Base-by-base conservation (phyloP, 306 rosid genomes). In the Abrus pulchellus region DNA sequence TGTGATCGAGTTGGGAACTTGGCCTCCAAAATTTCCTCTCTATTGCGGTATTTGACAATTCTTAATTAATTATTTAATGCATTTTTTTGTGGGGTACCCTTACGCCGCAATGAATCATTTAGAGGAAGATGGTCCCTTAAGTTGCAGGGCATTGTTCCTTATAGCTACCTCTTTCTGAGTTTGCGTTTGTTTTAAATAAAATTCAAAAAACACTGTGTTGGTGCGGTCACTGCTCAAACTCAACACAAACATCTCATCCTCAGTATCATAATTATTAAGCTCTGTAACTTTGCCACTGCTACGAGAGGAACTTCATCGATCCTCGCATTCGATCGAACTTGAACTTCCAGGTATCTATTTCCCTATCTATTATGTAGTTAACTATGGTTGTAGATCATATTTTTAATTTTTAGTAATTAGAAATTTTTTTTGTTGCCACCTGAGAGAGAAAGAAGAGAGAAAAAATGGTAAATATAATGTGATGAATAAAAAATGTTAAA, bases 31-130 rank as follows among this genome's bases (percentile, higher is more conserved):
- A 30, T 68, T 68, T 62, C 20, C 49, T 68, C 48, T 44, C 45
- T 45, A 20, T 80, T 80, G 68, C 49, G 64, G 41, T 69, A 77
- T 79, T 63, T 80, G 20, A 79, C 72, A n/a, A 65, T 65, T 56
- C 2, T 43, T 43, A 9, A 6, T 30, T 72, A 30, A 28, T 49
- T 55, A 13, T 68, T 62, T 5, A 10, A 9, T 41, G 43, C 59
- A 50, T 75, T 55, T 27, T 69, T 56, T 76, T 48, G 80, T 80
- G 78, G 82, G 89, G 83, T 72, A 72, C 76, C 73, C 79, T 80
- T 3, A 61, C 20, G 75, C 63, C 28, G n/a, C 59, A 55, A 67
- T 61, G 68, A 29, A 52, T 34, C 61, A 43, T 38, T 75, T 61
- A 63, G 48, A 38, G 38, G 14, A 49, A 57, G 27, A 63, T 38